Evolutionary conservation across 1,284 basidiomycete species (phyloP).

Genomic region (Caloboletus inedulis): DNA sequence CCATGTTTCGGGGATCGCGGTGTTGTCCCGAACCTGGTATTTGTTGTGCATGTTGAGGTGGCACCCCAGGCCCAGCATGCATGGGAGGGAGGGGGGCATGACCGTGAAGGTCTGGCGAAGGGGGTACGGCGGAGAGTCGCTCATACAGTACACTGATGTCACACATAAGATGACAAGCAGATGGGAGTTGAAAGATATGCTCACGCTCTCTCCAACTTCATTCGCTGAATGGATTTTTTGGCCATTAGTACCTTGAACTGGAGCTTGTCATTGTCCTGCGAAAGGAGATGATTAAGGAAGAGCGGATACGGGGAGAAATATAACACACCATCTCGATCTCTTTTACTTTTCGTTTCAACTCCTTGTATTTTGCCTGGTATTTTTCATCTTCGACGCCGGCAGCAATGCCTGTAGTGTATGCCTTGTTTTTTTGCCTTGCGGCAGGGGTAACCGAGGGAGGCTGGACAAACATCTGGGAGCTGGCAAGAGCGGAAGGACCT

Average conservation of each 20-base stretch:
- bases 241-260: constrained; percentile 78
- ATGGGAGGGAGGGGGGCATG: constrained; percentile 39
- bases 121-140: constrained; percentile 58
- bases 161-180: constrained; percentile 26
- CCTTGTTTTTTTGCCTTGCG: constrained; percentile 50
- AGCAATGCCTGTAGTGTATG: constrained; percentile 59
- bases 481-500: constrained; percentile 37
- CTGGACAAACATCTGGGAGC: constrained; percentile 33
- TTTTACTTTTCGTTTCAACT: constrained; percentile 84
- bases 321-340: constrained; percentile 78
- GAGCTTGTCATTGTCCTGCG: constrained; percentile 84
- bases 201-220: constrained; percentile 88
- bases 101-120: constrained; percentile 49
- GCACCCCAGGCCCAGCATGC: constrained; percentile 35
- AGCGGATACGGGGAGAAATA: constrained; percentile 6
- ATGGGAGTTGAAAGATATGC: constrained; percentile 37
- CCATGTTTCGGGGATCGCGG: constrained; percentile 42
- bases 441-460: constrained; percentile 30
- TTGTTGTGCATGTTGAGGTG: constrained; percentile 36
- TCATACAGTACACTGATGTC: constrained; percentile 70
- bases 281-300: constrained; percentile 1
- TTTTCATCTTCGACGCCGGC: constrained; percentile 84
- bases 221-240: constrained; percentile 82
- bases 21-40: constrained; percentile 34
- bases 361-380: constrained; percentile 87